Evolutionary conservation across 177 flowering plant genomes (phyloP).

Genomic region (Tripterygium wilfordii): DNA sequence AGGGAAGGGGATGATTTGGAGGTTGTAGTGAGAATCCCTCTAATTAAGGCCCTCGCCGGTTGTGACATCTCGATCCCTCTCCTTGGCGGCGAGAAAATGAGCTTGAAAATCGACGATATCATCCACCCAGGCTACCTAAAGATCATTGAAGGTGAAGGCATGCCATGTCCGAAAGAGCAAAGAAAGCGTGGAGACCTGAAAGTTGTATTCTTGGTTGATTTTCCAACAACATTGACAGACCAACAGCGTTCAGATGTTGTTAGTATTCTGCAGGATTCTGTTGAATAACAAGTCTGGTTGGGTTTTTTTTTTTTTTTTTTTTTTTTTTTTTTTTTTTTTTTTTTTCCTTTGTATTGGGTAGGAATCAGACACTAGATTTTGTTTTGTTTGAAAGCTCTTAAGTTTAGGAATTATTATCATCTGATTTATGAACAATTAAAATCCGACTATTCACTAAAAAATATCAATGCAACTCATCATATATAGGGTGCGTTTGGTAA

Average conservation of each 20-base stretch:
- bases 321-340: no score
- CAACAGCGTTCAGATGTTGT: conserved; percentile 31
- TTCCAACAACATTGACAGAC: conserved; percentile 34
- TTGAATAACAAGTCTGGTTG: conserved; percentile 13
- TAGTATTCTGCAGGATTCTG: conserved; percentile 27
- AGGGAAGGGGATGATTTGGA: conserved; percentile 68
- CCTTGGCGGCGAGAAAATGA: conserved; percentile 27
- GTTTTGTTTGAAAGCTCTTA: no score
- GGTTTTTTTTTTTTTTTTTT: no score
- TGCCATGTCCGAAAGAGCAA: conserved; percentile 40
- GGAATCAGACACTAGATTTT: no score
- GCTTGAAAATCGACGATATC: conserved; percentile 24
- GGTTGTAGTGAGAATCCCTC: conserved; percentile 41
- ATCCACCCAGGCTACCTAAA: conserved; percentile 22
- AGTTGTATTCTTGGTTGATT: conserved; percentile 39
- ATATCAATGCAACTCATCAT: no score
- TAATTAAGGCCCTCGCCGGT: conserved; percentile 61
- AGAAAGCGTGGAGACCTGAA: conserved; percentile 39
- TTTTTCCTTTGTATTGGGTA: no score
- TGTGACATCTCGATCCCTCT: conserved; percentile 30
- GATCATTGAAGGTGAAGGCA: conserved; percentile 40
- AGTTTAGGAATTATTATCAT: no score
- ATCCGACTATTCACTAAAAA: no score
- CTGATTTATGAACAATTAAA: no score
- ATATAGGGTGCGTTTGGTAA: no score